Evolutionary conservation across 345 rosid species (phyloP).

Genomic region (Crucihimalaya himalaica): DNA sequence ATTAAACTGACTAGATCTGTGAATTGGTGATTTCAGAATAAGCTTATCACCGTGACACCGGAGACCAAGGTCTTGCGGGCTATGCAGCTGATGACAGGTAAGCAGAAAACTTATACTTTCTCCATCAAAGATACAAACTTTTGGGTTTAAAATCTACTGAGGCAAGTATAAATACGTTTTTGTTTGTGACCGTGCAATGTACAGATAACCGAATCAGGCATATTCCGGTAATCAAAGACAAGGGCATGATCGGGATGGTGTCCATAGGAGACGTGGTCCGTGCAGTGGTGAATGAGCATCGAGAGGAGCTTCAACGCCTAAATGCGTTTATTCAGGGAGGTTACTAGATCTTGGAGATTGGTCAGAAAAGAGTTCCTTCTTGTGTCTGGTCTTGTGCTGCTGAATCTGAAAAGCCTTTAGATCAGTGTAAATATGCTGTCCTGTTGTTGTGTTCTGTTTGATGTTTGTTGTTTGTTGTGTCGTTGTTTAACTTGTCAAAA

Average conservation of each 20-base stretch:
- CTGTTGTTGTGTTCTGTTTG: conserved; percentile 11
- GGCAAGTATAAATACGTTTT: background rate
- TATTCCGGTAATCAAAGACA: conserved; percentile 81
- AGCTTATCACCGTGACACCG: conserved; percentile 91
- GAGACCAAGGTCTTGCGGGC: conserved; percentile 93
- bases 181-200: conserved; percentile 10
- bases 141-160: background rate
- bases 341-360: conserved; percentile 53
- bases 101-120: background rate
- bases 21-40: conserved; percentile 54
- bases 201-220: conserved; percentile 95
- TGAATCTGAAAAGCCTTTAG: conserved; percentile 23
- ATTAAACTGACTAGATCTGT: background rate
- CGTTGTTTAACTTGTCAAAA: conserved; percentile 27
- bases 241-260: conserved; percentile 94
- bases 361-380: background rate
- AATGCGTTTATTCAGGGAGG: conserved; percentile 95
- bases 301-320: conserved; percentile 89
- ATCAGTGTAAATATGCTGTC: conserved; percentile 27
- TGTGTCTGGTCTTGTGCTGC: conserved; percentile 13
- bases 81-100: conserved; percentile 99
- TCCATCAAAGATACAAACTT: background rate
- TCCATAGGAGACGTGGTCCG: conserved; percentile 99
- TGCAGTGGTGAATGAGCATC: conserved; percentile 92
- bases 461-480: conserved; percentile 23